Base-by-base conservation (phyloP, 1,284 basidiomycete genomes). In the Serendipita sp. region DNA sequence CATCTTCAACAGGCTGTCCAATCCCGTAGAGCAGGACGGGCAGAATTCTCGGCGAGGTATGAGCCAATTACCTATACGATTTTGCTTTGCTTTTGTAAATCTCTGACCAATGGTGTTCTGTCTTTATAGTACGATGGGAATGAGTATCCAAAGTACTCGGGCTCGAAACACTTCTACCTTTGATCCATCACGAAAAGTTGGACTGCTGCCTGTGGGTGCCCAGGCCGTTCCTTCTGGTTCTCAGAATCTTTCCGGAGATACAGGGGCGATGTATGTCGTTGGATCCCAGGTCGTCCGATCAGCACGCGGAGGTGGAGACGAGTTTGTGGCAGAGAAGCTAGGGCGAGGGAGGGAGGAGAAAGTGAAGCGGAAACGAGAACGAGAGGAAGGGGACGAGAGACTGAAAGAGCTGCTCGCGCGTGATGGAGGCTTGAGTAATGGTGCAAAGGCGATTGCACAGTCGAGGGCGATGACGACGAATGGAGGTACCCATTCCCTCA, bases 1-100 rank as follows among this genome's bases (percentile, higher is more conserved):
- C 94, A 97, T 73, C 73, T 95, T 32, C 84, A 90, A 66, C 77
- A 79, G 17, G 88, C 91, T 0, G 82, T 97, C n/a, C 80, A 91
- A 72, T 76, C 82, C 38, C 77, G 80, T 15, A 78, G 89, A 12
- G 82, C 85, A 0, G 80, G 79, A 0, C 79, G 93, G 50, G 80
- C 93, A 1, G 94, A 97, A 72, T 93, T 96, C 67, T 79, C 88
- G 8, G 76, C 77, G 2, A 87, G 88, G 90, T 91, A 66, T 43
- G 81, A 73, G 4, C 35, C 35, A 38, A 6, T 38, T 38, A 38
- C 35, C 12, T 0, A 5, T 2, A 5, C 35, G 35, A 29, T 30
- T 53, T 47, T 34, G 22, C 63, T 15, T 55, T 63, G 35, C 53
- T 45, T 44, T 22, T 38, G 17, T 58, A 32, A 61, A 17, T 60